Base-by-base conservation (phyloP, 2,329 filamentous ascomycete species). In the Aciculosporium take region DNA sequence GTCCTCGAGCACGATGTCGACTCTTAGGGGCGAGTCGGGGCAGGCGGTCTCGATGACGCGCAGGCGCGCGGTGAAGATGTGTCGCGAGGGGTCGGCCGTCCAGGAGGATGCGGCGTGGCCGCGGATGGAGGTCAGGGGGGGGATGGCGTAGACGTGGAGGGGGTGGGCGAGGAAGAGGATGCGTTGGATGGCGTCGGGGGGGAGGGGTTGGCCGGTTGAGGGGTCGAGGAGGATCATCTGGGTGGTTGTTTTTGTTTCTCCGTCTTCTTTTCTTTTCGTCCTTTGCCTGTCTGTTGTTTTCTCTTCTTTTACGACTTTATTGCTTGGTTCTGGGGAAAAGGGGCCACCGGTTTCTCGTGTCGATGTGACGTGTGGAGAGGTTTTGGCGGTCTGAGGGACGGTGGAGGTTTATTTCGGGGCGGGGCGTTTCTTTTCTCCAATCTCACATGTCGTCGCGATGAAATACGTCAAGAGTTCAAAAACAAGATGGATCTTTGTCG, bases 111-210 rank as follows among this genome's bases (percentile, higher is more conserved):
- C 86, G 28, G 72, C 73, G 68, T 94, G 83, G 59, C 86, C 86
- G 58, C 82, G 81, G 52, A 78, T 85, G 15, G 80, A 81, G 34
- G 79, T 71, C 44, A 87, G 68, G 20, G 86, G 85, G 15, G 86
- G 86, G 58, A 93, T 87, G 55, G 81, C 78, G 71, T 94, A 94
- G 67, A 94, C 74, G 66, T 93, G 84, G 48, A 91, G 81, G 49
- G 72, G 68, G 53, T 71, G 66, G 48, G 79, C 75, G 58, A 87
- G 67, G 72, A 85, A 88, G 59, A 93, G 80, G 57, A 91, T 69
- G 58, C 85, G 80, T 63, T 91, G 84, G 63, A 93, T 89, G 52
- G 85, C 81, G 56, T 84, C 82, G 40, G 75, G 58, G 42, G 83
- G 79, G 50, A 86, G 72, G 48, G 78, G 61, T 27, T 64, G 65